Evolutionary conservation across 306 rosid species (phyloP).

Genomic region (Hippophae tibetana): DNA sequence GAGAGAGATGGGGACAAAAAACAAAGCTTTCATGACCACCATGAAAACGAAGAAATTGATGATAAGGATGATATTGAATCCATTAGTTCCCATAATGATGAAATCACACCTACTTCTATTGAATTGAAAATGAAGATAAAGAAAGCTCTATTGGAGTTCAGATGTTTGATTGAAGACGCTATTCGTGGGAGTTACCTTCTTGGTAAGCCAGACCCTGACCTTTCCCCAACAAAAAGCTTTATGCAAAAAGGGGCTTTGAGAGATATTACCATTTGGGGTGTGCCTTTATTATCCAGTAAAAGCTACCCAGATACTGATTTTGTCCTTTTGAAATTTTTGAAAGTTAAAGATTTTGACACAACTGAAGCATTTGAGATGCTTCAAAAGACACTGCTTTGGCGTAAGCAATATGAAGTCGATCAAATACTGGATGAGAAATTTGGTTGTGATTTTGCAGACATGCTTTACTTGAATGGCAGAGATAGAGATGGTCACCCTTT

Average conservation of each 20-base stretch:
- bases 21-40: background rate
- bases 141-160: slow-evolving; percentile 47
- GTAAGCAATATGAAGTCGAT: slow-evolving; percentile 33
- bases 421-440: slow-evolving; percentile 33
- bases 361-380: slow-evolving; percentile 67
- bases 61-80: slow-evolving; percentile 20
- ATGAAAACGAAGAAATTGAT: slow-evolving; percentile 13
- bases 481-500: slow-evolving; percentile 69
- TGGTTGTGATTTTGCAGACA: slow-evolving; percentile 25
- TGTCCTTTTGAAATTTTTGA: slow-evolving; percentile 58
- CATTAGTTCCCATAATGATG: background rate
- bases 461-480: slow-evolving; percentile 21
- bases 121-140: slow-evolving; percentile 36
- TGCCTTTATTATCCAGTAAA: slow-evolving; percentile 77
- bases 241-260: slow-evolving; percentile 22
- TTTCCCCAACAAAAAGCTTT: background rate
- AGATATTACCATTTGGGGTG: slow-evolving; percentile 59
- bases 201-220: slow-evolving; percentile 20
- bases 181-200: slow-evolving; percentile 52
- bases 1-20: background rate
- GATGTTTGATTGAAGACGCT: slow-evolving; percentile 60
- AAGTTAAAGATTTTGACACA: slow-evolving; percentile 53
- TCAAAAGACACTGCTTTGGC: slow-evolving; percentile 48
- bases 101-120: slow-evolving; percentile 2
- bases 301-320: slow-evolving; percentile 59